Base-by-base conservation (phyloP, 345 rosid species). In the Euphorbia lathyris region DNA sequence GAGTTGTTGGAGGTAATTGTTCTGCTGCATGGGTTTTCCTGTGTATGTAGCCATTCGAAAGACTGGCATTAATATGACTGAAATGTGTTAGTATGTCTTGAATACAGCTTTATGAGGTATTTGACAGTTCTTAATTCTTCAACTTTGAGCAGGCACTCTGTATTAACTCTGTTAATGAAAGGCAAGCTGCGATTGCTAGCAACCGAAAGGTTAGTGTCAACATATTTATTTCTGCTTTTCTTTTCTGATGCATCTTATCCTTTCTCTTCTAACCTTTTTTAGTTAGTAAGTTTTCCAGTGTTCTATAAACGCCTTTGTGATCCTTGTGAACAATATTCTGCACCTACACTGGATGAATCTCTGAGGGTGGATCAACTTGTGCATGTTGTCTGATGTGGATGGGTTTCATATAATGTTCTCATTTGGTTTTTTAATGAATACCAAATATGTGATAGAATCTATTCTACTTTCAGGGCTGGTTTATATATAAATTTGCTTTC, bases 171-270 rank as follows among this genome's bases (percentile, higher is more conserved):
- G 72, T 81, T 72, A 75, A 84, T 76, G 85, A 86, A 82, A 71
- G 82, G 74, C 90, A 89, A 80, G 85, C 85, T 77, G 98, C 93
- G 74, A 72, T 93, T 63, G 87, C 98, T 53, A 87, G 96, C 88
- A 89, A 85, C 74, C 83, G 88, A 72, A 93, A 93, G 97, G 98
- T 93, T 73, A 79, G 90, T 82, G 63, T 72, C 43, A 58, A 22
- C 19, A 38, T 25, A 22, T 51, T 17, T 58, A 78, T 67, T 65
- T 48, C 55, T 70, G 56, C 60, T 63, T 64, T 45, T 42, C 36
- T 32, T 8, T 34, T 59, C 43, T 63, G 58, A 30, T 42, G 61
- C 2, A 22, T 48, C 57, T 52, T 12, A 42, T n/a, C 47, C 9
- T 25, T 52, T 19, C 25, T 4, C 9, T n/a, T 19, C 57, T 52